phyloP scores from a whole-genome alignment of 2,329 filamentous ascomycete genomes.

The Grosmannia penicillata region DNA sequence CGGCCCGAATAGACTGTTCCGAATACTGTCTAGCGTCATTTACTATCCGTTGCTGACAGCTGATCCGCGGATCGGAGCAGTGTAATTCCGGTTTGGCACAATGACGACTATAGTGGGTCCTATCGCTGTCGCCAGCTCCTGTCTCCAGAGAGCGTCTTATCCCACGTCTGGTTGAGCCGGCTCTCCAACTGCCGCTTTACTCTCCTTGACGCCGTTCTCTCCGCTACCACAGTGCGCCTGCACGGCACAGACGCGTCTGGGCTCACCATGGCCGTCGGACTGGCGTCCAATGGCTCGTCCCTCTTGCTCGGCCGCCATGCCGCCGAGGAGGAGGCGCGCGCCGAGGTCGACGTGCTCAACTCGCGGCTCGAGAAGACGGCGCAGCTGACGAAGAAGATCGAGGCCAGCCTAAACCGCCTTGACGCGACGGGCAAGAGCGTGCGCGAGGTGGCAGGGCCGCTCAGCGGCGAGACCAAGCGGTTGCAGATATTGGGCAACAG shows the following conservation, averaged over 20 bases:
- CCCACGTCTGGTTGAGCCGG: background rate
- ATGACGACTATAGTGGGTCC: conserved; percentile 2
- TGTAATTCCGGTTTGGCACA: conserved; percentile 7
- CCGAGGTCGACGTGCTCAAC: conserved; percentile 56
- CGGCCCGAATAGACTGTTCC: too few species aligned
- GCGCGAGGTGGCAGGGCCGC: conserved; percentile 78
- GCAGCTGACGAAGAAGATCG: conserved; percentile 87
- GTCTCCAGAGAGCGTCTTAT: background rate
- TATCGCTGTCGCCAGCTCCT: background rate
- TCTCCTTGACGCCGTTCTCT: background rate
- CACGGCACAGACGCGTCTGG: background rate
- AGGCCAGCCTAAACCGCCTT: conserved; percentile 68
- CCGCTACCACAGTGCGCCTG: background rate
- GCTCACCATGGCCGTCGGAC: conserved; percentile 34
- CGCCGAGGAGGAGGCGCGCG: conserved; percentile 51
- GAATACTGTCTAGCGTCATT: too few species aligned
- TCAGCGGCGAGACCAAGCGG: conserved; percentile 82
- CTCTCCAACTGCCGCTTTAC: background rate
- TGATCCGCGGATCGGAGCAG: background rate
- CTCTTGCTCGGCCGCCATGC: conserved; percentile 25
- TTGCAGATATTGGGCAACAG: conserved; percentile 78
- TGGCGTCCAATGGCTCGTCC: conserved; percentile 16
- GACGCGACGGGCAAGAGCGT: conserved; percentile 84
- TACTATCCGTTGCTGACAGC: too few species aligned
- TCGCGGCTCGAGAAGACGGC: conserved; percentile 80